These are phyloP conservation scores for Cyphellophora attinorum DNA, from an alignment of 2,329 filamentous ascomycete genomes.

Conservation along the genomic window DNA sequence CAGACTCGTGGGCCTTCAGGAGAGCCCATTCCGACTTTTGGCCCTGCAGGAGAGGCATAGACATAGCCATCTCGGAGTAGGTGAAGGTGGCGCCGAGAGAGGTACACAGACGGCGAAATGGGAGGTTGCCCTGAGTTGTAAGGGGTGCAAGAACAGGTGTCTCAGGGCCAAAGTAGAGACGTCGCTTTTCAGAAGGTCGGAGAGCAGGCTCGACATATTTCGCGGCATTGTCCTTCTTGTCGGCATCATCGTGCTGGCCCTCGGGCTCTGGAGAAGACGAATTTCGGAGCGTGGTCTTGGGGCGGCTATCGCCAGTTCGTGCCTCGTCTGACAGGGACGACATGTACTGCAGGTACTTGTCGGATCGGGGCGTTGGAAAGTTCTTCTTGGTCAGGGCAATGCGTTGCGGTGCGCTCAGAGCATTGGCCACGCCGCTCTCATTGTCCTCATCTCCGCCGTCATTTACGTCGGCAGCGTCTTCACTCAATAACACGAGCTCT, in stretches of 20 bases:
- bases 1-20: conserved; percentile 82
- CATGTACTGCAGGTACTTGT: conserved; percentile 69
- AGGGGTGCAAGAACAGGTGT: conserved; percentile 89
- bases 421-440: conserved; percentile 62
- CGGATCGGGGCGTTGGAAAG: conserved; percentile 60
- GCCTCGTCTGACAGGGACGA: conserved; percentile 26
- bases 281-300: conserved; percentile 11
- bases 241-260: conserved; percentile 31
- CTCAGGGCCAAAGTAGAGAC: conserved; percentile 86
- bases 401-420: conserved; percentile 61
- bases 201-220: conserved; percentile 78
- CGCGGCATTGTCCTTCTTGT: conserved; percentile 63
- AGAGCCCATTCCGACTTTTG: conserved; percentile 90
- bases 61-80: conserved; percentile 98
- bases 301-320: conserved; percentile 4
- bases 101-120: conserved; percentile 82
- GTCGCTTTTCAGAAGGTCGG: conserved; percentile 83
- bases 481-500: conserved; percentile 63
- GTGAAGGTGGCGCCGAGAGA: conserved; percentile 85
- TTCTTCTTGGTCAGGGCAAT: conserved; percentile 65
- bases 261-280: conserved; percentile 20
- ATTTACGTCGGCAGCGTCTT: conserved; percentile 15
- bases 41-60: conserved; percentile 79
- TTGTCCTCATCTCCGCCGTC: conserved; percentile 20
- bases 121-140: conserved; percentile 92